Evolutionary conservation across 1,139 yeast species (phyloP).

Genomic region (Scheffersomyces lignicola): DNA sequence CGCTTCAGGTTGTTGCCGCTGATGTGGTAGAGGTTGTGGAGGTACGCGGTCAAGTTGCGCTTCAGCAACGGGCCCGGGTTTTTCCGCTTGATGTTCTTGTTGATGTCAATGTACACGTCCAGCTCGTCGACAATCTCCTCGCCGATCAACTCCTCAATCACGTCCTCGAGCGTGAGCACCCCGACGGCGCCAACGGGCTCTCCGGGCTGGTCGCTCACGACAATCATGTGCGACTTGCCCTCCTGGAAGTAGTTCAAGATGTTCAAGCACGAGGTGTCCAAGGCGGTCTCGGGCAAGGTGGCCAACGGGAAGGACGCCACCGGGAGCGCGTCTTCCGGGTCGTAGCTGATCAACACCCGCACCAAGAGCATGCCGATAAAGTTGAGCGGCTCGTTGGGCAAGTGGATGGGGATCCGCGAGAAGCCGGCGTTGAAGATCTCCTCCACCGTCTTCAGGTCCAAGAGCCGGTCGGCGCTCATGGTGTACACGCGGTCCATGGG

Average conservation of each 20-base stretch:
- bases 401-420: constrained; percentile 92
- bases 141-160: constrained; percentile 94
- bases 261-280: constrained; percentile 89
- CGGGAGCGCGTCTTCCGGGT: constrained; percentile 93
- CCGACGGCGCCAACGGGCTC: constrained; percentile 86
- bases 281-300: constrained; percentile 90
- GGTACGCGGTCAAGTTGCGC: constrained; percentile 65
- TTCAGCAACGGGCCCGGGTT: constrained; percentile 85
- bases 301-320: constrained; percentile 94
- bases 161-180: constrained; percentile 91
- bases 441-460: constrained; percentile 84
- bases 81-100: constrained; percentile 77
- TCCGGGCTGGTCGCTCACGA: constrained; percentile 86
- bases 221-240: constrained; percentile 97
- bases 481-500: constrained; percentile 91
- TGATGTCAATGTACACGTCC: constrained; percentile 92
- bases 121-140: constrained; percentile 97
- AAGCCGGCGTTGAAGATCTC: constrained; percentile 93
- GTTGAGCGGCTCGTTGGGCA: constrained; percentile 86
- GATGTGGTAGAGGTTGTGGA: constrained; percentile 56
- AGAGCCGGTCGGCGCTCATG: constrained; percentile 77
- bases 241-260: constrained; percentile 95
- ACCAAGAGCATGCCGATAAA: constrained; percentile 95
- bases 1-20: constrained; percentile 37
- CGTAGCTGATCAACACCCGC: constrained; percentile 88